phyloP scores from a whole-genome alignment of 225 moss, liverwort and hornwort species.

The Takakia lepidozioides region DNA sequence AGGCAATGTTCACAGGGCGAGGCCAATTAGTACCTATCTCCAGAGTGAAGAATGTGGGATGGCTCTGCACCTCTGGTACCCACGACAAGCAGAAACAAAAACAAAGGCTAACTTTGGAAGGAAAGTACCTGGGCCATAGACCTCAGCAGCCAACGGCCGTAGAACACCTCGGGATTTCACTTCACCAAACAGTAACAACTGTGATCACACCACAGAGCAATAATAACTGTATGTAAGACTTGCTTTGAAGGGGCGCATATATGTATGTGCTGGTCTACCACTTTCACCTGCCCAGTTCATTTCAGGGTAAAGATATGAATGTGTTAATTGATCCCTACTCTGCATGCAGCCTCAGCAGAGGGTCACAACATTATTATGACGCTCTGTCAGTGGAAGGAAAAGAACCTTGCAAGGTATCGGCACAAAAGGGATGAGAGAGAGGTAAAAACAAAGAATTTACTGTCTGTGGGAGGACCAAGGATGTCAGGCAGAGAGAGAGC shows the following conservation, averaged over 20 bases:
- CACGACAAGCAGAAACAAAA: neutral
- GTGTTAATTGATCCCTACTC: no score
- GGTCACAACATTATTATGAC: no score
- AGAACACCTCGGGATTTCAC: conserved; percentile 59
- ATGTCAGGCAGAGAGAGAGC: neutral
- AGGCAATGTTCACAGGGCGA: neutral
- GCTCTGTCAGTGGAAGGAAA: neutral
- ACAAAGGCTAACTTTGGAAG: neutral
- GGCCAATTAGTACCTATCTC: no score
- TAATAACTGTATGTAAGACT: neutral
- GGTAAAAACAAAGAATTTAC: neutral
- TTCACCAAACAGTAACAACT: conserved; percentile 57
- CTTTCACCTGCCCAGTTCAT: no score
- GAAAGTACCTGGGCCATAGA: conserved; percentile 51
- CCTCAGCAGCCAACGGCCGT: conserved; percentile 57
- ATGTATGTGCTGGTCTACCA: no score
- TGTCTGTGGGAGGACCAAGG: neutral
- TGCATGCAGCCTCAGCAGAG: no score
- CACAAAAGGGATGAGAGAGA: no score
- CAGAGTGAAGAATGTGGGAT: no score
- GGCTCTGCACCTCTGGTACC: neutral
- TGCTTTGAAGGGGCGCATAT: no score
- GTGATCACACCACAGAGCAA: conserved; percentile 1
- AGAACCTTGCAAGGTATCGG: neutral
- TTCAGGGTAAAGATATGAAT: no score